Conservation (phyloP, 768 basidiomycete genomes). For the Leccinum subgranulosum region DNA sequence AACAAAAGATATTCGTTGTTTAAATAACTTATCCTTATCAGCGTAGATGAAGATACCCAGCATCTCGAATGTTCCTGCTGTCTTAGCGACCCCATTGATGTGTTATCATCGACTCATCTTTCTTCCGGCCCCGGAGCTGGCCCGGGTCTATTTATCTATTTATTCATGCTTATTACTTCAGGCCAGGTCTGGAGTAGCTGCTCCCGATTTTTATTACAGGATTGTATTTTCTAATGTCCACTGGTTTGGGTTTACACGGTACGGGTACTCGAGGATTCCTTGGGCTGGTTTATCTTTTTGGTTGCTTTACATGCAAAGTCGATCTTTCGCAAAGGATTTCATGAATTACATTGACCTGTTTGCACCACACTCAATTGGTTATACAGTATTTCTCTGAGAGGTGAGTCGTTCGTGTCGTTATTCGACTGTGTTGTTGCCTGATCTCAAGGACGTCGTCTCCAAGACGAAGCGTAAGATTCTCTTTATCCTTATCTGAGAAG, state of each 20-base stretch:
- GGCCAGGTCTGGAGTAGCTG: conserved; percentile 9
- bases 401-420: neutral
- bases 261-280: conserved; percentile 2
- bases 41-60: conserved; percentile 37
- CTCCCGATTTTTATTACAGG: conserved; percentile 6
- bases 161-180: conserved; percentile 12
- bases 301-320: conserved; percentile 3
- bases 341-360: neutral
- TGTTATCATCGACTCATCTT: neutral
- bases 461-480: neutral
- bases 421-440: neutral
- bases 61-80: conserved; percentile 9
- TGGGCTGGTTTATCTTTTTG: conserved; percentile 12
- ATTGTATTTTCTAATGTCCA: conserved; percentile 8
- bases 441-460: neutral
- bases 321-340: conserved; percentile 11
- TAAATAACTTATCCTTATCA: conserved; percentile 33
- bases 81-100: conserved; percentile 23
- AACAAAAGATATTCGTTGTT: conserved; percentile 5
- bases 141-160: conserved; percentile 7
- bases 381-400: neutral
- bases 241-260: conserved; percentile 10
- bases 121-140: conserved; percentile 11
- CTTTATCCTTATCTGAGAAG: neutral
- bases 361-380: neutral